phyloP scores from a whole-genome alignment of 73 alveolate genomes.

The Tetrahymena elliotti region DNA sequence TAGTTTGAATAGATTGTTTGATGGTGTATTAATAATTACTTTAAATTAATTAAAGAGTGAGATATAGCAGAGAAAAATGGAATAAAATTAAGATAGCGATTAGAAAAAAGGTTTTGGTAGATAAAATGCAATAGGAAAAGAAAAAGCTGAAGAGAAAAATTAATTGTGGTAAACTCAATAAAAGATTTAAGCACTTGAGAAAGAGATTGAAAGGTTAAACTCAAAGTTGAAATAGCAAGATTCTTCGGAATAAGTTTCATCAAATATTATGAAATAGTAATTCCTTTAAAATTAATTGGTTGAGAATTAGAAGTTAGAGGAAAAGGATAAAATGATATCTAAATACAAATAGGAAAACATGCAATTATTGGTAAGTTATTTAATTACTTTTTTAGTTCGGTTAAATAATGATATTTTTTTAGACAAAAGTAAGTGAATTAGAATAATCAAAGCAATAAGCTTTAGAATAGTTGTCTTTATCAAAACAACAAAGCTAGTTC shows the following conservation, averaged over 20 bases:
- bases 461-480: neutral
- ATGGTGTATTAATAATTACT: neutral
- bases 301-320: neutral
- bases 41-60: neutral
- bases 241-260: neutral
- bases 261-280: neutral
- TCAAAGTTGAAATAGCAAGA: neutral
- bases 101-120: neutral
- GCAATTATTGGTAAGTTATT: neutral
- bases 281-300: neutral
- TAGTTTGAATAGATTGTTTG: neutral
- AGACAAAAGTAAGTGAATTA: neutral
- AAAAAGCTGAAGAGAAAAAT: neutral
- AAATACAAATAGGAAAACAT: neutral
- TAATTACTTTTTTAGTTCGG: neutral
- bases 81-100: neutral
- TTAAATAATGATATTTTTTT: no score
- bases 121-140: neutral
- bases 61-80: neutral
- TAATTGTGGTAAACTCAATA: neutral
- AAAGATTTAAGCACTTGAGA: neutral
- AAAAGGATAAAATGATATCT: neutral
- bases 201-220: neutral
- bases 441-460: neutral
- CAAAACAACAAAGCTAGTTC: neutral